Percentiles rank a stretch among this genome's conserved stretches.
phyloP scores from a whole-genome alignment of 169 alveolate genomes.

The Amoebophrya sp. region DNA sequence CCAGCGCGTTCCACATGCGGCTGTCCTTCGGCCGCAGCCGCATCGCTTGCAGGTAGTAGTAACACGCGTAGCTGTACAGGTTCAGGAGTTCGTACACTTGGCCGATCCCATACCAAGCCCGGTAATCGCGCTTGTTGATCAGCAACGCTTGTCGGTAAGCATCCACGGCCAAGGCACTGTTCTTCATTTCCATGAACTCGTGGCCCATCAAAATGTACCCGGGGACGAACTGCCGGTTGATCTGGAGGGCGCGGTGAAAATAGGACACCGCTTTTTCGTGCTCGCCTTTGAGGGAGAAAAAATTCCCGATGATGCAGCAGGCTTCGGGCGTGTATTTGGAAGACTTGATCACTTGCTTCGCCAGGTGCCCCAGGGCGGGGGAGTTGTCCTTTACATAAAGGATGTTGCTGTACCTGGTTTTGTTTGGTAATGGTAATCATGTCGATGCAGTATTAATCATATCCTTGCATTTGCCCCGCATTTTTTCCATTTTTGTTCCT shows the following conservation, averaged over 20 bases:
- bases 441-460: too few relatives aligned
- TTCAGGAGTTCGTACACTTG: neutral
- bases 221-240: neutral
- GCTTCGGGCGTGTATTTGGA: neutral
- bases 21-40: neutral
- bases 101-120: neutral
- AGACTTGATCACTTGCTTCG: neutral
- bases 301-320: conserved; percentile 5
- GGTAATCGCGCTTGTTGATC: neutral
- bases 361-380: neutral
- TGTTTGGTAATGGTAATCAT: too few relatives aligned
- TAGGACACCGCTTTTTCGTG: neutral
- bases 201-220: neutral
- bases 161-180: neutral
- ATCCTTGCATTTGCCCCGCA: too few relatives aligned
- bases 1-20: neutral
- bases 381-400: neutral
- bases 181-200: conserved; percentile 16
- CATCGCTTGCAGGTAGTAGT: neutral
- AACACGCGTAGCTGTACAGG: neutral
- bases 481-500: too few relatives aligned
- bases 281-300: neutral
- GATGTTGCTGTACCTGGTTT: neutral
- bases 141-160: neutral
- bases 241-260: neutral